A percentile compares a stretch with the other conserved stretches of the same genome.
Evolutionary conservation across 805 yeast genomes (phyloP).

Genomic region (Pichia insulana): DNA sequence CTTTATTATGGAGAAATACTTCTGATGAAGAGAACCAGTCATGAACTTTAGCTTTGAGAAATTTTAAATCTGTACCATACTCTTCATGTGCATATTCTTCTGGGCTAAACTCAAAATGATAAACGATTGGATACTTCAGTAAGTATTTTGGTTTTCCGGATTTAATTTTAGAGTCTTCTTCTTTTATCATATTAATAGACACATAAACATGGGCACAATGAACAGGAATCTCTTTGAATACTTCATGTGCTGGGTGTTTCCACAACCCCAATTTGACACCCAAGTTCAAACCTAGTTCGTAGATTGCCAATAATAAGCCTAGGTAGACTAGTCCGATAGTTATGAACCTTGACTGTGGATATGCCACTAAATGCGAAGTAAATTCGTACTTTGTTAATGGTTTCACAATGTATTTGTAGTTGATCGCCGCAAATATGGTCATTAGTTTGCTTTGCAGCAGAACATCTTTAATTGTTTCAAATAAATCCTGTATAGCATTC

Average conservation of each 20-base stretch:
- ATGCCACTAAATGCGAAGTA: conserved; percentile 18
- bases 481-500: neutral
- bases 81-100: conserved; percentile 71
- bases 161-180: conserved; percentile 7
- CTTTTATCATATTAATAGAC: conserved; percentile 34
- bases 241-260: conserved; percentile 36
- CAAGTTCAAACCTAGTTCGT: conserved; percentile 18
- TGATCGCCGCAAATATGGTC: conserved; percentile 6
- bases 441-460: conserved; percentile 1
- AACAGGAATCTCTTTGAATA: conserved; percentile 63
- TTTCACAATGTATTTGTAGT: conserved; percentile 11
- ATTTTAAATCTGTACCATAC: conserved; percentile 58
- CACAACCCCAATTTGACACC: conserved; percentile 22
- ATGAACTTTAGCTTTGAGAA: conserved; percentile 50
- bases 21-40: conserved; percentile 42
- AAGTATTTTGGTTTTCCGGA: conserved; percentile 9
- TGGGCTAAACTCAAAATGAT: conserved; percentile 73
- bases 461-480: neutral
- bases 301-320: conserved; percentile 15
- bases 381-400: conserved; percentile 12
- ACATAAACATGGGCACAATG: conserved; percentile 72
- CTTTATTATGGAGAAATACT: conserved; percentile 19
- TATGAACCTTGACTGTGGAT: conserved; percentile 17
- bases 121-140: conserved; percentile 35
- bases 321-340: conserved; percentile 22